Conservation (phyloP, 2,329 filamentous ascomycete genomes). For the Apiospora rasikravindrae region DNA sequence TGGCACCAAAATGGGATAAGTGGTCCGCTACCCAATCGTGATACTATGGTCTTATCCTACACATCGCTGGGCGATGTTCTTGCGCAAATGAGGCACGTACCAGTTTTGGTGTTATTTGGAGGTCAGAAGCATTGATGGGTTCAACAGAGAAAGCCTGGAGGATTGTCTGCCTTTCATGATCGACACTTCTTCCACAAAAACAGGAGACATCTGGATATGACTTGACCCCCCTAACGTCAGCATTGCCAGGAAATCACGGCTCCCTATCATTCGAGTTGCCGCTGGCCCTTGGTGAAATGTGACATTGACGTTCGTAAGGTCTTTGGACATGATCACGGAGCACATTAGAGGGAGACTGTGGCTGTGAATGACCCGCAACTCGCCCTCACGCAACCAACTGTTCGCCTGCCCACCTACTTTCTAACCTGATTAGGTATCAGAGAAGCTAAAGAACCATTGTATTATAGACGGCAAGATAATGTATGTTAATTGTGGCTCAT, state of each 20-base stretch:
- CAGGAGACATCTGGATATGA: neutral
- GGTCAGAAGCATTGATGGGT: no score
- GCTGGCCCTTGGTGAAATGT: no score
- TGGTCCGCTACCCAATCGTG: neutral
- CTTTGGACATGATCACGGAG: no score
- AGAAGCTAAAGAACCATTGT: neutral
- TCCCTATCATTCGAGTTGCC: neutral
- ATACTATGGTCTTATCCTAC: no score
- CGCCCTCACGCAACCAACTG: neutral
- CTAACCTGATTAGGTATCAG: neutral
- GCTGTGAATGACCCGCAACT: neutral
- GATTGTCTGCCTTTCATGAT: no score
- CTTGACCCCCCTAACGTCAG: neutral
- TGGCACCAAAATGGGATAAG: neutral
- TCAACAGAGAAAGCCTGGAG: no score
- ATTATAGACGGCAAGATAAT: neutral
- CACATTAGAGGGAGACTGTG: neutral
- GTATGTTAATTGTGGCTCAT: neutral
- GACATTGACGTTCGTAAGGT: no score
- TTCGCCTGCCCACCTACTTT: neutral
- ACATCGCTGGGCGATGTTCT: no score
- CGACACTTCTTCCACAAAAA: no score
- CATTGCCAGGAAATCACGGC: neutral
- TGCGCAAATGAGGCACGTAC: no score
- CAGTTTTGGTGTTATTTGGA: no score